Percentiles rank a stretch among this genome's conserved stretches.
Evolutionary conservation across 441 rosid genomes (phyloP).

Genomic region (Erodium trifolium): DNA sequence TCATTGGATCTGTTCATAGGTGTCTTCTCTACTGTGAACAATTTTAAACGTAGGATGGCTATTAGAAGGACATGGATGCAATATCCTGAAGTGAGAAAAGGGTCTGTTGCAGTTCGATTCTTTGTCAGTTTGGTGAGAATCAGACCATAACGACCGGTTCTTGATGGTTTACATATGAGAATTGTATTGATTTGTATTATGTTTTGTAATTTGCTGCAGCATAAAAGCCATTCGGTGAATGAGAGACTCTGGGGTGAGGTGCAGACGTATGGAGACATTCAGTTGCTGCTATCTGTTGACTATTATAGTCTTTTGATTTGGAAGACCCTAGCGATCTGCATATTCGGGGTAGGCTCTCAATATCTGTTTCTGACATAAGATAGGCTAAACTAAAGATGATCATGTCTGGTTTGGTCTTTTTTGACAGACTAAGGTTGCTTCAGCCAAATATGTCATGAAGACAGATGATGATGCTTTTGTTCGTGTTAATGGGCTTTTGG

Average conservation of each 20-base stretch:
- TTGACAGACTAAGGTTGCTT: constrained; percentile 27
- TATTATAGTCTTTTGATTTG: constrained; percentile 30
- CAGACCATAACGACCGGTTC: not conserved
- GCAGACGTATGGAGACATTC: constrained; percentile 30
- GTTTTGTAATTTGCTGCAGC: constrained; percentile 19
- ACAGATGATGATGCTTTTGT: constrained; percentile 73
- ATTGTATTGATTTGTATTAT: not conserved
- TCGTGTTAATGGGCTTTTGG: constrained; percentile 49
- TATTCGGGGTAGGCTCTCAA: constrained; percentile 24
- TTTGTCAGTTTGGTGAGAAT: constrained; percentile 31
- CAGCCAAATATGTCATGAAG: constrained; percentile 56
- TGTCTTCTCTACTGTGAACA: constrained; percentile 32
- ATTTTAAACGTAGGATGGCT: constrained; percentile 34
- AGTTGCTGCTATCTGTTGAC: constrained; percentile 34
- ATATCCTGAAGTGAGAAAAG: constrained; percentile 22
- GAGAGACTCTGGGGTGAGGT: constrained; percentile 32
- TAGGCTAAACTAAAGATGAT: not conserved
- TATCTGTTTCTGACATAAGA: constrained; percentile 3
- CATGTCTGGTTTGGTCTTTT: constrained; percentile 9
- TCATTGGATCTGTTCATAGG: constrained; percentile 28
- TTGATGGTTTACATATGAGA: not conserved
- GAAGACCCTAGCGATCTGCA: constrained; percentile 35
- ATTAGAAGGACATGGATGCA: constrained; percentile 36
- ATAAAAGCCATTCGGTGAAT: constrained; percentile 30
- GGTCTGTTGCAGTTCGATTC: constrained; percentile 30